A percentile compares a stretch with the other conserved stretches of the same genome.
phyloP scores from a whole-genome alignment of 2,329 filamentous ascomycete species.

The Aspergillus sp. region DNA sequence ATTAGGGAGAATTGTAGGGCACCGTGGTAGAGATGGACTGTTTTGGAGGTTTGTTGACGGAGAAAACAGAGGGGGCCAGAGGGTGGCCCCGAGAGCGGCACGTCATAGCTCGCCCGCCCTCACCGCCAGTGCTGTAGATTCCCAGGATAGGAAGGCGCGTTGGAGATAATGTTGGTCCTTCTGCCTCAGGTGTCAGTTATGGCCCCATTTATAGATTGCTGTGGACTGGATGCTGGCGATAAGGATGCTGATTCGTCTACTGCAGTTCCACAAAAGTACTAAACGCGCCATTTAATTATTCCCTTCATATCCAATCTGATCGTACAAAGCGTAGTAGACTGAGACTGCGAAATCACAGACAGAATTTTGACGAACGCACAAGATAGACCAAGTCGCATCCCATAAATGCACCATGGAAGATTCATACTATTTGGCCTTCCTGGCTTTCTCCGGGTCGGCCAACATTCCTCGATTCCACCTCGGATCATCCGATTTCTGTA shows the following conservation, averaged over 20 bases:
- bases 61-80: background rate
- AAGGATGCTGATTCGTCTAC: background rate
- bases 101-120: background rate
- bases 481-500: constrained; percentile 22
- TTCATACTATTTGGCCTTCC: constrained; percentile 11
- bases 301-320: too few species aligned
- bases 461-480: constrained; percentile 23
- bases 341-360: too few species aligned
- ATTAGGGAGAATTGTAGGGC: background rate
- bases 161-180: background rate
- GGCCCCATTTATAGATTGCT: background rate
- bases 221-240: background rate
- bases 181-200: background rate
- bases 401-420: too few species aligned
- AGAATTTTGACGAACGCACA: too few species aligned
- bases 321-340: too few species aligned
- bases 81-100: background rate
- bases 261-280: too few species aligned
- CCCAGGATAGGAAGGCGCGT: background rate
- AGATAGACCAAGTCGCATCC: too few species aligned
- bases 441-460: constrained; percentile 19
- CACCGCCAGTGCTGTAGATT: background rate
- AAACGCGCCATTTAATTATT: too few species aligned
- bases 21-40: background rate
- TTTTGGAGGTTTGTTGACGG: background rate